Evolutionary conservation across 441 rosid genomes (phyloP), one percentile per base, ranked within the genome.

Genomic region (Viola pubescens): DNA sequence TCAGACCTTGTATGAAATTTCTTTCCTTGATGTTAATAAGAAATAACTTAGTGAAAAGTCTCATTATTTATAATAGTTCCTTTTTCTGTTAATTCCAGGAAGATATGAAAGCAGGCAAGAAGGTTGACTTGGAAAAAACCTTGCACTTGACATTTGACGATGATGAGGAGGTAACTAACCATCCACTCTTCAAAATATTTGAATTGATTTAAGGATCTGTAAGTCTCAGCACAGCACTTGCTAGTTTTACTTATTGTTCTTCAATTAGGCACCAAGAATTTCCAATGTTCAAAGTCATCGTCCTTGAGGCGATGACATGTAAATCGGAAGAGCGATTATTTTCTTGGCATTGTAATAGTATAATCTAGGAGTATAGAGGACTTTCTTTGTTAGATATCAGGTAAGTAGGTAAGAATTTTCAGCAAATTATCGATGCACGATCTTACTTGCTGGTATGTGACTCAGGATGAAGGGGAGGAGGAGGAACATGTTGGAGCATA

Each of bases 101-200:
- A 40, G 85, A 79, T 52, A 78, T 53, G 68, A 65, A 80, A 71
- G 54, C 71, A 3, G 49, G 58, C 66, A 75, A 79, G 73, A 71
- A 63, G 47, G 69, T 79, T 60, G 75, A 77, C 62, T 60, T 58
- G 42, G 72, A 73, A 49, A 77, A 67, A 45, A 54, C 65, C 54
- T 58, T 69, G 53, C 59, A 66, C 69, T 68, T 74, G 40, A 73
- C 54, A 45, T 66, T 68, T 7, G 77, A 71, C 55, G 75, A 81
- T 61, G 50, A 7, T 52, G 80, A 77, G 54, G 82, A 84, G 94
- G 94, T 82, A 71, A 59, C 62, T 49, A 49, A 42, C 40, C 19
- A 10, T 10, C 14, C n/a, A 57, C 11, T 3, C 4, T n/a, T n/a
- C n/a, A 46, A 46, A 46, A 3, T 3, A 46, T n/a, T 46, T n/a